phyloP scores from a whole-genome alignment of 2,329 filamentous ascomycete species.

The Colletotrichum trifolii region DNA sequence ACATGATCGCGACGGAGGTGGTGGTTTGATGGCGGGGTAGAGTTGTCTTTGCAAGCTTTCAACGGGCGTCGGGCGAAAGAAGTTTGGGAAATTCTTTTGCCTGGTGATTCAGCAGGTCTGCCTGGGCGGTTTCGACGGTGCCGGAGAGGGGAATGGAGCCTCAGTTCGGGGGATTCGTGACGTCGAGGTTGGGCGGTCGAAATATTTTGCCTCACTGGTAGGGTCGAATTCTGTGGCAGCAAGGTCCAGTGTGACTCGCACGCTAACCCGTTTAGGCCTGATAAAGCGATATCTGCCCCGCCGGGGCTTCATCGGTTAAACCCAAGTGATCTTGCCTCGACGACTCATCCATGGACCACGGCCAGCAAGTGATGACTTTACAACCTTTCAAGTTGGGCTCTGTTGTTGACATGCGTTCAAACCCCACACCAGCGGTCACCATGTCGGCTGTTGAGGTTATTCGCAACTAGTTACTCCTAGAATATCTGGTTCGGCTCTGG shows the following conservation, averaged over 20 bases:
- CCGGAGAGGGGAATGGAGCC: slow-evolving; percentile 26
- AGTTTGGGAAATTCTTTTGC: slow-evolving; percentile 14
- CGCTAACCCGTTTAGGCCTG: slow-evolving; percentile 49
- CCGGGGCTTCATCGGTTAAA: slow-evolving; percentile 38
- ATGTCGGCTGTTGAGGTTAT: too few relatives aligned
- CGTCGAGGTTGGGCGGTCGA: slow-evolving; percentile 39
- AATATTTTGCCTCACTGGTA: slow-evolving; percentile 46
- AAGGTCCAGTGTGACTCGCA: slow-evolving; percentile 52
- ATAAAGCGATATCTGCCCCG: slow-evolving; percentile 52
- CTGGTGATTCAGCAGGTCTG: slow-evolving; percentile 9
- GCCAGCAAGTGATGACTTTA: too few relatives aligned
- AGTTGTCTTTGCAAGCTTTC: slow-evolving; percentile 28
- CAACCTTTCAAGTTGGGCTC: too few relatives aligned
- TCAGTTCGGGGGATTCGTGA: slow-evolving; percentile 36
- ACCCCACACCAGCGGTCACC: too few relatives aligned
- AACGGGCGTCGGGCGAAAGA: slow-evolving; percentile 26
- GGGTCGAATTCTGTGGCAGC: slow-evolving; percentile 53
- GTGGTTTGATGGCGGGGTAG: slow-evolving; percentile 43
- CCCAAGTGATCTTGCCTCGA: slow-evolving; percentile 19
- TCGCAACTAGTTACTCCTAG: too few relatives aligned
- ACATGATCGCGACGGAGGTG: slow-evolving; percentile 52
- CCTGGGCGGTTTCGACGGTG: slow-evolving; percentile 15
- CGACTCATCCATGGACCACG: background rate
- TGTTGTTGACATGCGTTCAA: too few relatives aligned
- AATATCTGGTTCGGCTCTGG: too few relatives aligned